Evolutionary conservation across 441 rosid species (phyloP).

Genomic region (Euphorbia neoarborescens): DNA sequence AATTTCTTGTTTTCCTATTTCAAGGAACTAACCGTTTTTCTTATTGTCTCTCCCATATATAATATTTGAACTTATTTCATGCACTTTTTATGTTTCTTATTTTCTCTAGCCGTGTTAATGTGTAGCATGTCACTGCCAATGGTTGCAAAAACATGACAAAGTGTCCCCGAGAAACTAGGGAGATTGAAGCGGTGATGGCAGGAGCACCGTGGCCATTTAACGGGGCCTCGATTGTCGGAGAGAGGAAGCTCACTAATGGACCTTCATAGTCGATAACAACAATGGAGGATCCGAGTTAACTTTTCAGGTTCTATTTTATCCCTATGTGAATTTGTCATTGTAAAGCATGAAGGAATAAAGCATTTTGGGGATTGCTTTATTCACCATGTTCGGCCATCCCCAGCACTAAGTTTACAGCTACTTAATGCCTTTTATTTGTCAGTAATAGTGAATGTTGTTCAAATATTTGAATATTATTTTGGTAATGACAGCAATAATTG

Average conservation of each 20-base stretch:
- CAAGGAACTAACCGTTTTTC: neutral
- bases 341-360: neutral
- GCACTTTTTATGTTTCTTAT: neutral
- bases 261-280: neutral
- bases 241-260: neutral
- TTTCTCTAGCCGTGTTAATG: neutral
- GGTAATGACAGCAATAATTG: neutral
- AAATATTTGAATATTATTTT: neutral
- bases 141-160: slow-evolving; percentile 83
- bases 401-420: no score
- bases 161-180: slow-evolving; percentile 53
- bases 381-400: no score
- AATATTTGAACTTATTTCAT: neutral
- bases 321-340: neutral
- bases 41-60: neutral
- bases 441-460: neutral
- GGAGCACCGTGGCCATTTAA: slow-evolving; percentile 62
- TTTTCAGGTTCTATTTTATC: neutral
- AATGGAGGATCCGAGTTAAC: neutral
- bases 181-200: slow-evolving; percentile 92
- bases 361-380: neutral
- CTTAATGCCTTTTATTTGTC: no score
- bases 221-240: slow-evolving; percentile 4
- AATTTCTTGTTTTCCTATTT: neutral
- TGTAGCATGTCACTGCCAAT: slow-evolving; percentile 53